phyloP scores from a whole-genome alignment of 2,329 filamentous ascomycete genomes.

The Trichoderma lentiforme region DNA sequence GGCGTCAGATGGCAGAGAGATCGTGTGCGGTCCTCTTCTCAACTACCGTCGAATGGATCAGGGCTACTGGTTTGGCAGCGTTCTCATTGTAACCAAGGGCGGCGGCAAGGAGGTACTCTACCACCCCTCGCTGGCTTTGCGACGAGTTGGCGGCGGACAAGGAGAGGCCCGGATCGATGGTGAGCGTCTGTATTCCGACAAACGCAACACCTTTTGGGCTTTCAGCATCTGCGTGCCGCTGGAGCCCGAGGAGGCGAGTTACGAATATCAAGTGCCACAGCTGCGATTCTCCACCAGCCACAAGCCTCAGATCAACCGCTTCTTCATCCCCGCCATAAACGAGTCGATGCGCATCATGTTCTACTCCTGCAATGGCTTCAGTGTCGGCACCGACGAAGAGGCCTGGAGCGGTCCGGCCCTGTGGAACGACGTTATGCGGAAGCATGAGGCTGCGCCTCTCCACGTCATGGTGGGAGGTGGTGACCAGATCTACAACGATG shows the following conservation, averaged over 20 bases:
- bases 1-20: constrained; percentile 50
- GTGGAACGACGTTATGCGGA: constrained; percentile 90
- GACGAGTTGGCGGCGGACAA: constrained; percentile 34
- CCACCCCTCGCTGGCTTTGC: constrained; percentile 57
- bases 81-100: constrained; percentile 75
- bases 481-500: constrained; percentile 96
- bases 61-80: constrained; percentile 76
- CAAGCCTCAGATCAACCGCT: constrained; percentile 61
- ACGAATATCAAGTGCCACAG: constrained; percentile 72
- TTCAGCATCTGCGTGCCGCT: constrained; percentile 82
- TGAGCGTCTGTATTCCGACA: constrained; percentile 62
- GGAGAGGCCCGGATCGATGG: constrained; percentile 29
- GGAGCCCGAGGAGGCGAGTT: constrained; percentile 64
- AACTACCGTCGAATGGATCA: constrained; percentile 77
- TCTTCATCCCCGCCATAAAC: constrained; percentile 78
- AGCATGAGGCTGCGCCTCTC: constrained; percentile 75
- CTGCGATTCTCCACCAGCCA: constrained; percentile 58
- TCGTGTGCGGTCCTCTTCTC: constrained; percentile 69
- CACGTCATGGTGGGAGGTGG: constrained; percentile 95
- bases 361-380: constrained; percentile 97
- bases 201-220: constrained; percentile 82
- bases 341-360: constrained; percentile 99
- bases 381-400: constrained; percentile 77
- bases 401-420: constrained; percentile 87
- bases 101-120: constrained; percentile 57